phyloP scores from a whole-genome alignment of 1,284 basidiomycete genomes.

The Xanthoconium separans region DNA sequence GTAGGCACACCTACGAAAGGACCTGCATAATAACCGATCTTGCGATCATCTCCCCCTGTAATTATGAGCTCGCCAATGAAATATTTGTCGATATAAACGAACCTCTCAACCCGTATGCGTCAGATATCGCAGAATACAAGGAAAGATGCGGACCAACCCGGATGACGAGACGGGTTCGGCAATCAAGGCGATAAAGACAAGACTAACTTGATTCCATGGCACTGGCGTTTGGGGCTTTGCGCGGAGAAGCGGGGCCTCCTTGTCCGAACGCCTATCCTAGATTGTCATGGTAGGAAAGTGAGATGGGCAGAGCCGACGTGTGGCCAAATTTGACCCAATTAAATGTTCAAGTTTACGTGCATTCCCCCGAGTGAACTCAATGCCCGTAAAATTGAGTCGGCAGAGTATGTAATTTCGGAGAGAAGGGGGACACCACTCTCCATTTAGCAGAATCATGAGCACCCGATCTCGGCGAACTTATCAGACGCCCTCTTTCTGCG shows the following conservation, averaged over 20 bases:
- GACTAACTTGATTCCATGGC: conserved; percentile 22
- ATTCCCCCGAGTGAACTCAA: no score
- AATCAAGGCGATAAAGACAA: conserved; percentile 20
- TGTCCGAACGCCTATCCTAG: background rate
- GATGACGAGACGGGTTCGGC: conserved; percentile 28
- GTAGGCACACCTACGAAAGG: conserved; percentile 45
- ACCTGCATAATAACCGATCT: conserved; percentile 70
- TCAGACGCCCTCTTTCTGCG: no score
- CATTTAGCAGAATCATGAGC: no score
- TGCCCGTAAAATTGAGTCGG: no score
- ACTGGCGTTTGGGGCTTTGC: conserved; percentile 16
- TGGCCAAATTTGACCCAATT: no score
- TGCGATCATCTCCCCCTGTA: conserved; percentile 54
- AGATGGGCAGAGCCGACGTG: no score
- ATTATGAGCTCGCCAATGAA: conserved; percentile 31
- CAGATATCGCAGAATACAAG: background rate
- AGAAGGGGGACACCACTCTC: no score
- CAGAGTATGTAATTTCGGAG: no score
- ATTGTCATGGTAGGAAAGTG: no score
- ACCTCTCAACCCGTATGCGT: background rate
- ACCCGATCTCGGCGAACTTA: no score
- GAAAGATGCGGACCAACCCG: conserved; percentile 17
- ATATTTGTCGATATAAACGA: no score
- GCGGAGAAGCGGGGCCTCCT: conserved; percentile 23
- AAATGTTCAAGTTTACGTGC: no score